Evolutionary conservation across 139 green algal genomes (phyloP), one percentile per base, ranked within the genome.

Genomic region (Microglena sp.): DNA sequence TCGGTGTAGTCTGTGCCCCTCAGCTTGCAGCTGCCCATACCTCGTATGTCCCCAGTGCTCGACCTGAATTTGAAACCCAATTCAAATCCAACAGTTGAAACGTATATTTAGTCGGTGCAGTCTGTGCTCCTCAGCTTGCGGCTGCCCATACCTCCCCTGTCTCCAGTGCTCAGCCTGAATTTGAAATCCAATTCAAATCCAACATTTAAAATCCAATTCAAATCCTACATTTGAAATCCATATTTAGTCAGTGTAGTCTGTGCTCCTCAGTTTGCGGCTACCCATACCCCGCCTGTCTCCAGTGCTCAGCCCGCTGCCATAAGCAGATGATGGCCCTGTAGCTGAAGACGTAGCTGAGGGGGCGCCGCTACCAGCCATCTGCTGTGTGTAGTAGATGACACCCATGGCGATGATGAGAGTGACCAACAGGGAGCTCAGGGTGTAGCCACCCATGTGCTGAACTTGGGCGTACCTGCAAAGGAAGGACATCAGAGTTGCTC

Each of bases 371-470:
- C 26, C 34, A 28, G 70, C 63, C 34, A 56, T 61, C 33, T 85
- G 72, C 71, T 96, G 87, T 21, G 78, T 84, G 33, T 90, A 69
- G 55, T 86, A 96, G 8, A 96, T 74, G 2, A 84, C 71, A 0
- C 67, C 83, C 79, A 97, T 89, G 45, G 84, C 85, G 4, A 96
- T 70, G 15, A 97, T 83, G 26, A 97, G 73, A 29, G 71, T 86
- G 3, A 77, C 79, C 58, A 97, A 66, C 57, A 97, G 77, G 35
- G 84, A 79, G 0, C 62, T 74, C 59, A 97, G 91, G 1, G 86
- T 82, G 58, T 92, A 35, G 11, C 82, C 92, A 15, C 87, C 91
- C 7, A 78, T 76, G 34, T 81, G 73, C 56, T 86, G 76, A 2
- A 92, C 77, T 78, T 94, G 87, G 7, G 56, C 4, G 54, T 62